These are phyloP conservation scores for Sistotremastrum niveocremeum DNA, from an alignment of 768 basidiomycete species.

Conservation along the genomic window DNA sequence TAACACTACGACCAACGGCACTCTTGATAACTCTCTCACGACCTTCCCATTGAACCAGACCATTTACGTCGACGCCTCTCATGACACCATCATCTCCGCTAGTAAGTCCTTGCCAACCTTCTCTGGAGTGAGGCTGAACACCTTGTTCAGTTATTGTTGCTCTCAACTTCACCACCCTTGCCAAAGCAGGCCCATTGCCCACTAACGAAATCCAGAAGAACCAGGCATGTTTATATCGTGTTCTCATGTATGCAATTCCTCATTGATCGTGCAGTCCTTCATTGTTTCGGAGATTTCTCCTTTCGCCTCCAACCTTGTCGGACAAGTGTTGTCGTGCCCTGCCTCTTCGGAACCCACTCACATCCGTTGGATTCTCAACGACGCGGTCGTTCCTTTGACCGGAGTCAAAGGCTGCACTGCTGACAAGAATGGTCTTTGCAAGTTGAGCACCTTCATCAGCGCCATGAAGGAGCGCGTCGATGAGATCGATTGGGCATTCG, in stretches of 20 bases:
- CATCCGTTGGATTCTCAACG: constrained; percentile 79
- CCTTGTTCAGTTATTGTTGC: constrained; percentile 55
- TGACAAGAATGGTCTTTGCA: constrained; percentile 67
- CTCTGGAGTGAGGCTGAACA: constrained; percentile 2
- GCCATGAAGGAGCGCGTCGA: constrained; percentile 54
- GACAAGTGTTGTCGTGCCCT: constrained; percentile 49
- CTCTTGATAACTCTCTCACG: constrained; percentile 51
- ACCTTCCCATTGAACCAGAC: constrained; percentile 61
- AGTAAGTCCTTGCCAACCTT: constrained; percentile 28
- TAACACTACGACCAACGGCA: constrained; percentile 78
- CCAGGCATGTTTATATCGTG: constrained; percentile 12
- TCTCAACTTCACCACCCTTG: constrained; percentile 66
- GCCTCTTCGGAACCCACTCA: constrained; percentile 32
- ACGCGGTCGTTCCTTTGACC: constrained; percentile 71
- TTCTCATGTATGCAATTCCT: constrained; percentile 7
- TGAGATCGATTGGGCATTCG: constrained; percentile 59
- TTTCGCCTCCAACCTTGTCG: constrained; percentile 66
- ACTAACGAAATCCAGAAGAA: constrained; percentile 53
- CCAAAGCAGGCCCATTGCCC: constrained; percentile 61
- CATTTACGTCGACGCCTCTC: constrained; percentile 81
- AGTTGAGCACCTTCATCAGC: constrained; percentile 53
- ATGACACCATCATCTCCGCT: constrained; percentile 85
- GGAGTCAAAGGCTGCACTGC: constrained; percentile 61
- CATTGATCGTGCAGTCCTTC: constrained; percentile 30
- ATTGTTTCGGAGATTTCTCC: constrained; percentile 67